These are phyloP conservation scores for Rhizopogon sp. DNA, from an alignment of 768 basidiomycete genomes.

Conservation along the genomic window DNA sequence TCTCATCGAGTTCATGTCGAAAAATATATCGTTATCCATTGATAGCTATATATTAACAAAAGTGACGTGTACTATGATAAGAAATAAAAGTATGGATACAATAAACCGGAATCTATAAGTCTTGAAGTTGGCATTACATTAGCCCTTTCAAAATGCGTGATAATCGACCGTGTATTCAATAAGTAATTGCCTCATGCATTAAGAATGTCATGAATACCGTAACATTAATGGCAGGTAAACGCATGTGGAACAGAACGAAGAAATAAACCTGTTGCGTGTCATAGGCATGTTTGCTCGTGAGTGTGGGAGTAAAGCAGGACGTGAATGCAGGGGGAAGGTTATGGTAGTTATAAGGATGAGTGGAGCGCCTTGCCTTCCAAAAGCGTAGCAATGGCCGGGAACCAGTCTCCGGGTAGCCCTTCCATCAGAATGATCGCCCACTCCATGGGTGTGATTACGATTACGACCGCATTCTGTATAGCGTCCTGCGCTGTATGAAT, in stretches of 20 bases:
- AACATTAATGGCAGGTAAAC: not conserved
- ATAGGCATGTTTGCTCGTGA: not conserved
- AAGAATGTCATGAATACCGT: not conserved
- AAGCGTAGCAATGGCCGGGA: not conserved
- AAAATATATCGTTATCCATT: not conserved
- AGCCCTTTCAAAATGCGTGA: not conserved
- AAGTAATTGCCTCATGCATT: not conserved
- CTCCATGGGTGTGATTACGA: not conserved
- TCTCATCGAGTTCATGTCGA: not conserved
- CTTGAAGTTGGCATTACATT: not conserved
- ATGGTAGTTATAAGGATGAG: not conserved
- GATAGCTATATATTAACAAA: not conserved
- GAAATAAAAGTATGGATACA: slow-evolving; percentile 1
- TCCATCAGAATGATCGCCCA: slow-evolving; percentile 3
- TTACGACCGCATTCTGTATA: not conserved
- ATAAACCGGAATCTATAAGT: not conserved
- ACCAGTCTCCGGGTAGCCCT: not conserved
- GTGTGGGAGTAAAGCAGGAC: slow-evolving; percentile 1
- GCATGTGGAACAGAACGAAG: not conserved
- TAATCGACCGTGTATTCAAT: not conserved
- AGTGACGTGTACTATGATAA: not conserved
- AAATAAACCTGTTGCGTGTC: not conserved
- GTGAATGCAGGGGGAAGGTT: not conserved
- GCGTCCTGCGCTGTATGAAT: not conserved
- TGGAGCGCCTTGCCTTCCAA: not conserved